These are phyloP conservation scores for Saccharomyces hybrid DNA, from an alignment of 1,139 yeast species.

Conservation along the genomic window DNA sequence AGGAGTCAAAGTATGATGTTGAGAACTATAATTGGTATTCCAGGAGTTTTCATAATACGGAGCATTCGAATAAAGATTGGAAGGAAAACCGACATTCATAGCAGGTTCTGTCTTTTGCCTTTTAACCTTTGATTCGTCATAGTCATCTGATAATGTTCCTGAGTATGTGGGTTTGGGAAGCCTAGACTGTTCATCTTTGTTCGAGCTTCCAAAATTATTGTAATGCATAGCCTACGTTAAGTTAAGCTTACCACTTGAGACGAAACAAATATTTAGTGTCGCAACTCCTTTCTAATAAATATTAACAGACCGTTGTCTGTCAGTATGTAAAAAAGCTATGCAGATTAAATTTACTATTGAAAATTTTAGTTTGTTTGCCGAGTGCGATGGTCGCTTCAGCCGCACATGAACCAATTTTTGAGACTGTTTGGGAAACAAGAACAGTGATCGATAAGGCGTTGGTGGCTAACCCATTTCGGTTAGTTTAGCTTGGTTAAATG, in stretches of 20 bases:
- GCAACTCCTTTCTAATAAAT: background rate
- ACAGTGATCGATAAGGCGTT: background rate
- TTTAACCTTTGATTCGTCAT: background rate
- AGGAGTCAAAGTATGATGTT: background rate
- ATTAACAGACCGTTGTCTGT: background rate
- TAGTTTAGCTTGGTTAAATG: background rate
- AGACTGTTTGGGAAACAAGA: background rate
- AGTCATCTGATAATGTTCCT: slow-evolving; percentile 14
- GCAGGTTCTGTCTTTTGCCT: slow-evolving; percentile 3
- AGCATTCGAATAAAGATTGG: background rate
- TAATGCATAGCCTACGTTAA: background rate
- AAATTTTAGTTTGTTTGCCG: background rate
- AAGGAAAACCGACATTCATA: background rate
- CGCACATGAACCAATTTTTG: background rate
- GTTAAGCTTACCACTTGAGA: background rate
- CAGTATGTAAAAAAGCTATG: background rate
- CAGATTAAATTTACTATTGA: background rate
- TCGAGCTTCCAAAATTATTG: background rate
- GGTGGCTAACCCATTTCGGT: background rate
- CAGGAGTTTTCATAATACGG: background rate
- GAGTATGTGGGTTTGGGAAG: slow-evolving; percentile 28
- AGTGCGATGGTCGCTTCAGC: background rate
- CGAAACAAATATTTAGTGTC: background rate
- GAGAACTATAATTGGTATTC: background rate
- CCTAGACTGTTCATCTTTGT: background rate